Evolutionary conservation across 352 stramenopile genomes (phyloP).

Genomic region (Phytophthora ohioensis): DNA sequence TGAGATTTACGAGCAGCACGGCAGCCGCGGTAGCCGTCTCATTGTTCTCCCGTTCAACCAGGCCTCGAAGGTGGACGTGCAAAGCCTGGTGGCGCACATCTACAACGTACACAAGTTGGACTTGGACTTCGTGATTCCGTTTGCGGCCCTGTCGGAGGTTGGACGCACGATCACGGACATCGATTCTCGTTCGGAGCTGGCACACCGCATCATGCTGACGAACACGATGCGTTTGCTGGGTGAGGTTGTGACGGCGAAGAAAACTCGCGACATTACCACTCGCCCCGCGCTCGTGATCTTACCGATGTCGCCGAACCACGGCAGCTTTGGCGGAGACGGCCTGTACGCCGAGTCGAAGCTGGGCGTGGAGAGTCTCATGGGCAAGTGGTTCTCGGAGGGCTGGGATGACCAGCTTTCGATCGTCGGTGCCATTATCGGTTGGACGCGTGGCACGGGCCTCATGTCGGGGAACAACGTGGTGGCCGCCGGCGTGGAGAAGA

Average conservation of each 20-base stretch:
- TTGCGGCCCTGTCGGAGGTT: conserved; percentile 84
- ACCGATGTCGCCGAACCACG: conserved; percentile 88
- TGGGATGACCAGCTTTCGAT: conserved; percentile 90
- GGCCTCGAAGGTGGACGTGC: conserved; percentile 81
- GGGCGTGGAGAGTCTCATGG: conserved; percentile 85
- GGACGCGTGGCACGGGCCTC: conserved; percentile 86
- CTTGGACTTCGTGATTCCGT: conserved; percentile 90
- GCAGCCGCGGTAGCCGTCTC: conserved; percentile 79
- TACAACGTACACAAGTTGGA: conserved; percentile 86
- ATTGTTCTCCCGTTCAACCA: conserved; percentile 90
- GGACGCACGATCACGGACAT: conserved; percentile 85
- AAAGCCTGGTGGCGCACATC: conserved; percentile 78
- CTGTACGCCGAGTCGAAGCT: conserved; percentile 92
- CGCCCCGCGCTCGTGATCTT: conserved; percentile 82
- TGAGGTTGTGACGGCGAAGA: conserved; percentile 81
- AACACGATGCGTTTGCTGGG: conserved; percentile 88
- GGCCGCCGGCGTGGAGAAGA: conserved; percentile 78
- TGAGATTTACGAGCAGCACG: conserved; percentile 87
- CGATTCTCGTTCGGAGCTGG: conserved; percentile 78
- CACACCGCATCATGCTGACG: conserved; percentile 91
- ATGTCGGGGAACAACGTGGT: conserved; percentile 93
- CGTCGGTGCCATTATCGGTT: conserved; percentile 87
- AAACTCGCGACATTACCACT: conserved; percentile 69
- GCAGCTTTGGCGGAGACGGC: conserved; percentile 87
- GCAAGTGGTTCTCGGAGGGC: conserved; percentile 88